phyloP scores from a whole-genome alignment of 345 rosid genomes.

The Corchorus capsularis region DNA sequence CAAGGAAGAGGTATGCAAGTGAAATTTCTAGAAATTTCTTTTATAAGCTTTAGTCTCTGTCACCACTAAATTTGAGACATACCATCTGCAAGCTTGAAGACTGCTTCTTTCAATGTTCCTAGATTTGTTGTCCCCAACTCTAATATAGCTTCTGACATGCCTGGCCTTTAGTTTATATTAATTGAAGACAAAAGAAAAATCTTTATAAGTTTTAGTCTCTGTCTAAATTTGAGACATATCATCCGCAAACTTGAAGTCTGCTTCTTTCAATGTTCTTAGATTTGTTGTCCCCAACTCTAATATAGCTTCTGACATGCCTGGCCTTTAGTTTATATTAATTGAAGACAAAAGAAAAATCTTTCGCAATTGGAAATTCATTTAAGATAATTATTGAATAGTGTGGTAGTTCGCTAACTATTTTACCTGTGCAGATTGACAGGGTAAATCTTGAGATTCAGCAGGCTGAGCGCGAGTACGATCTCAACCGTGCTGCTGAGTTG shows the following conservation, averaged over 20 bases:
- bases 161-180: not conserved
- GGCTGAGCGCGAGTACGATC: constrained; percentile 97
- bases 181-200: not conserved
- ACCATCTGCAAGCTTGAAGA: not conserved
- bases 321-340: not conserved
- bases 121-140: not conserved
- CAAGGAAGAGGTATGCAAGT: constrained; percentile 75
- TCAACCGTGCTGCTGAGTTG: constrained; percentile 97
- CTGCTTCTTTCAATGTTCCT: not conserved
- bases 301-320: not conserved
- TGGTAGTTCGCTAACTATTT: not conserved
- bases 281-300: not conserved
- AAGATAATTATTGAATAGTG: too few species aligned
- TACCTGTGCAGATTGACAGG: constrained; percentile 70
- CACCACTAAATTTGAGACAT: not conserved
- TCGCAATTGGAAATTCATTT: too few species aligned
- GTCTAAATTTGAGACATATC: not conserved
- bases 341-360: not conserved
- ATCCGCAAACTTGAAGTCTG: not conserved
- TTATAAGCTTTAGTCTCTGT: not conserved
- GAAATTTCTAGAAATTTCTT: not conserved
- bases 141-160: not conserved
- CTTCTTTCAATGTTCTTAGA: not conserved
- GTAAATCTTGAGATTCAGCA: constrained; percentile 97
- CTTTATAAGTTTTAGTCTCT: not conserved